Evolutionary conservation across 129 eudicot genomes (phyloP).

Genomic region (Lactuca saligna): DNA sequence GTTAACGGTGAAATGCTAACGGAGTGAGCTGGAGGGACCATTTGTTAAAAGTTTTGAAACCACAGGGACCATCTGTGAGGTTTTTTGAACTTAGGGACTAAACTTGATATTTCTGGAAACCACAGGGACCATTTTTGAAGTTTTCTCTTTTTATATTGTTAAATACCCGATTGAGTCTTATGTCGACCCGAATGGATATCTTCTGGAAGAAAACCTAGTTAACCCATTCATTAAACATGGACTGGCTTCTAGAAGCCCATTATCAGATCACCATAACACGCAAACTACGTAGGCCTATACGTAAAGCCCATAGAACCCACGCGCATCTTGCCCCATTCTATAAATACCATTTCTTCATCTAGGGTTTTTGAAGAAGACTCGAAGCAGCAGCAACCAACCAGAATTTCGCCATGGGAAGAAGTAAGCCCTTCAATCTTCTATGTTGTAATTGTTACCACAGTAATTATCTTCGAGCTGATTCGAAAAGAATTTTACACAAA

Average conservation of each 20-base stretch:
- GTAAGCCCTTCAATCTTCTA: slow-evolving; percentile 4
- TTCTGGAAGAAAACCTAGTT: neutral
- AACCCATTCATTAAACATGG: neutral
- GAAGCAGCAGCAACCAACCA: slow-evolving; percentile 17
- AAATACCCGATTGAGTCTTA: too few species aligned
- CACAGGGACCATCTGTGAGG: too few species aligned
- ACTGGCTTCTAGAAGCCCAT: slow-evolving; percentile 10
- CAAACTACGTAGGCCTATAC: neutral
- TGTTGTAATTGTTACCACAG: neutral
- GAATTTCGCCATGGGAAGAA: slow-evolving; percentile 37
- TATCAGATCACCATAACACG: neutral
- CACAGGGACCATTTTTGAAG: too few species aligned
- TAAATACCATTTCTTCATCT: slow-evolving; percentile 22
- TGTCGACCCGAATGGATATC: neutral
- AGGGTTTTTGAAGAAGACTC: slow-evolving; percentile 28
- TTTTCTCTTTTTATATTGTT: too few species aligned
- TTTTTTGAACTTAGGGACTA: too few species aligned
- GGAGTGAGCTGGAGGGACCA: too few species aligned
- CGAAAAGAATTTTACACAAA: neutral
- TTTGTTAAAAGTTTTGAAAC: too few species aligned
- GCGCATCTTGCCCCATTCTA: slow-evolving; percentile 3
- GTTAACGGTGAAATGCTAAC: too few species aligned
- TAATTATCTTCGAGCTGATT: neutral
- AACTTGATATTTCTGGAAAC: too few species aligned
- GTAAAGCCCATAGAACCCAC: slow-evolving; percentile 11